Percentiles rank a stretch among this genome's conserved stretches.
Evolutionary conservation across 306 rosid species (phyloP).

Genomic region (Cicer pinnatifidum): DNA sequence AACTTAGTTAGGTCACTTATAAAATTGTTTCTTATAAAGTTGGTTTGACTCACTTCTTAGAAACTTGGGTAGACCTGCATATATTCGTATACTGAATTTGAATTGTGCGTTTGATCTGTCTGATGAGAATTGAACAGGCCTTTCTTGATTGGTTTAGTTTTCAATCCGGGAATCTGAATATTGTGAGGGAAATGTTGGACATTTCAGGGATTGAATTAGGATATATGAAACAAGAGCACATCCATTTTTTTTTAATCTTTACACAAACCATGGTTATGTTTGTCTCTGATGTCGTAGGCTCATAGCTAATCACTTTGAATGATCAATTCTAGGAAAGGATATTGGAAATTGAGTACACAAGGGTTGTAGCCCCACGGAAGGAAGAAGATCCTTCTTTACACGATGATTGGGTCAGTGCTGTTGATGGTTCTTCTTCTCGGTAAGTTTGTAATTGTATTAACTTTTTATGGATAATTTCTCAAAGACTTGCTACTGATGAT

Average conservation of each 20-base stretch:
- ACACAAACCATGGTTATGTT: neutral
- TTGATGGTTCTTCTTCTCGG: slow-evolving; percentile 89
- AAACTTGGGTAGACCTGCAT: neutral
- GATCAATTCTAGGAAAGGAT: slow-evolving; percentile 64
- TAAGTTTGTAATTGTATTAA: slow-evolving; percentile 49
- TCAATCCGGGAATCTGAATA: neutral
- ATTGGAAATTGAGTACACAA: slow-evolving; percentile 80
- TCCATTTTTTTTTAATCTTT: neutral
- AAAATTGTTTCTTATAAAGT: neutral
- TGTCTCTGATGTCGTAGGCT: neutral
- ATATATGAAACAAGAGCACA: neutral
- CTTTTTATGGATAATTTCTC: neutral
- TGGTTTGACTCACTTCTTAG: neutral
- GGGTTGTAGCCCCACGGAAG: slow-evolving; percentile 78
- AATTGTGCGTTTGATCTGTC: neutral
- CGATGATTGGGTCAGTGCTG: slow-evolving; percentile 96
- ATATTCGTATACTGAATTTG: neutral
- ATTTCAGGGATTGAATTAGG: slow-evolving; percentile 20
- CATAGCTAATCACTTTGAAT: slow-evolving; percentile 37
- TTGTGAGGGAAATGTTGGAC: neutral
- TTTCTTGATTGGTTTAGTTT: neutral
- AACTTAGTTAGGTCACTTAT: neutral
- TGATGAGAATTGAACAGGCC: neutral
- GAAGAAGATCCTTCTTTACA: slow-evolving; percentile 87
- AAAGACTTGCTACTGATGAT: neutral